Evolutionary conservation across 768 basidiomycete genomes (phyloP).

Genomic region (Cyathus striatus): DNA sequence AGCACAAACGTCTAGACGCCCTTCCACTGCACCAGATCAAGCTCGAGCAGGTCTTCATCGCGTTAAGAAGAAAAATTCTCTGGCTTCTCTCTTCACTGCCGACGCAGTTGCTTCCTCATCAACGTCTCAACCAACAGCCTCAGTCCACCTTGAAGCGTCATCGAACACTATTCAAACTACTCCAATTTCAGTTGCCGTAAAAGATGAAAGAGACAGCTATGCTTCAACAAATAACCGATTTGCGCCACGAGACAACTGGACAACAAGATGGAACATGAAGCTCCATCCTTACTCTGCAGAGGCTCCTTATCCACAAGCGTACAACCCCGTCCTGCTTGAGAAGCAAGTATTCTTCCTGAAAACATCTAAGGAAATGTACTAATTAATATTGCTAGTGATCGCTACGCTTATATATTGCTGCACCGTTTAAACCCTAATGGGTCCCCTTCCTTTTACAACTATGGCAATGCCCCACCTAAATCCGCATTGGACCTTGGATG

Average conservation of each 20-base stretch:
- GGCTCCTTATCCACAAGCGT: constrained; percentile 64
- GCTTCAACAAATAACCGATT: constrained; percentile 12
- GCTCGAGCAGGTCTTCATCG: constrained; percentile 2
- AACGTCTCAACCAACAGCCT: constrained; percentile 5
- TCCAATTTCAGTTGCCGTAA: too few relatives aligned
- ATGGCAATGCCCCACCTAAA: constrained; percentile 40
- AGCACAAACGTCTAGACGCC: neutral
- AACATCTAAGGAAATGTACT: constrained; percentile 2
- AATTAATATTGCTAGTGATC: constrained; percentile 43
- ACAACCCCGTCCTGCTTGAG: constrained; percentile 50
- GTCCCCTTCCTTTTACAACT: constrained; percentile 59
- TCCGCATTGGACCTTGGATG: constrained; percentile 73
- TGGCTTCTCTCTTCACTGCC: constrained; percentile 24
- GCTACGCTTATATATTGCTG: constrained; percentile 48
- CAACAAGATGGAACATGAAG: constrained; percentile 38
- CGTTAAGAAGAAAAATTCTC: constrained; percentile 33
- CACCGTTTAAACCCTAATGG: constrained; percentile 46
- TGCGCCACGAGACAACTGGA: constrained; percentile 30
- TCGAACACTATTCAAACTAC: neutral
- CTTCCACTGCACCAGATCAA: neutral
- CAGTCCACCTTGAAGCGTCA: neutral
- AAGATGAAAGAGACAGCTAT: constrained; percentile 12
- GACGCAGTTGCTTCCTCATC: neutral
- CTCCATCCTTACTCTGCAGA: constrained; percentile 47
- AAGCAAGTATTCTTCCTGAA: constrained; percentile 37